Base-by-base conservation (phyloP, 371 early-diverging fungal species). In the Chytridiales sp. region DNA sequence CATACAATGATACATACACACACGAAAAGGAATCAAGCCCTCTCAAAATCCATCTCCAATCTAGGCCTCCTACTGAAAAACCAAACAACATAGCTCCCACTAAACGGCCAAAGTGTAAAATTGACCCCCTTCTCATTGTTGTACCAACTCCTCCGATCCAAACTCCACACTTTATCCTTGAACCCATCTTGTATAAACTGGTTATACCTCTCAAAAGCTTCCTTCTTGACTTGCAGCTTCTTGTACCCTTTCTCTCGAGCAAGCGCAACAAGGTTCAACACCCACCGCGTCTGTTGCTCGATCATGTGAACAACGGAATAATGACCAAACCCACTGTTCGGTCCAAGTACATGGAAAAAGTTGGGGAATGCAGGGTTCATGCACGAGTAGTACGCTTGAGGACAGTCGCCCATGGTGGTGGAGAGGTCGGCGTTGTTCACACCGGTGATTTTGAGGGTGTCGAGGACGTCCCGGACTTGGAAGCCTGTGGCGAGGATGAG, bases 401-500 rank as follows among this genome's bases (percentile, higher is more conserved):
- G 64, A 44, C 26, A n/a, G n/a, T n/a, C 31, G 9, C 43, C 35
- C n/a, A 6, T 44, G 21, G 2, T 47, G 43, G 68, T 47, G 34
- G 42, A 61, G 48, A 49, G 58, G 64, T 62, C 59, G 41, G 30
- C 70, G 65, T 8, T 47, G 43, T 1, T 36, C 34, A 59, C 59
- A 27, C 74, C 76, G 4, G 62, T 60, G 11, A 75, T 9, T 35
- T 64, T 60, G 29, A 61, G 49, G 27, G 29, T 40, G 15, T 51
- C 44, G 9, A 63, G 29, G 42, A 65, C 42, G 0, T 67, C 72
- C 46, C 73, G 74, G 2, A 78, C 68, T 39, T 80, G 59, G 60
- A 82, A 87, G 2, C 87, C 87, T 22, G 87, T 87, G 1, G 87
- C 87, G n/a, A 83, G 56, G 30, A 83, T 63, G 51, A 86, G 46